These are phyloP conservation scores for Rhodotorula sphaerocarpa DNA, from an alignment of 768 basidiomycete genomes.

Conservation along the genomic window DNA sequence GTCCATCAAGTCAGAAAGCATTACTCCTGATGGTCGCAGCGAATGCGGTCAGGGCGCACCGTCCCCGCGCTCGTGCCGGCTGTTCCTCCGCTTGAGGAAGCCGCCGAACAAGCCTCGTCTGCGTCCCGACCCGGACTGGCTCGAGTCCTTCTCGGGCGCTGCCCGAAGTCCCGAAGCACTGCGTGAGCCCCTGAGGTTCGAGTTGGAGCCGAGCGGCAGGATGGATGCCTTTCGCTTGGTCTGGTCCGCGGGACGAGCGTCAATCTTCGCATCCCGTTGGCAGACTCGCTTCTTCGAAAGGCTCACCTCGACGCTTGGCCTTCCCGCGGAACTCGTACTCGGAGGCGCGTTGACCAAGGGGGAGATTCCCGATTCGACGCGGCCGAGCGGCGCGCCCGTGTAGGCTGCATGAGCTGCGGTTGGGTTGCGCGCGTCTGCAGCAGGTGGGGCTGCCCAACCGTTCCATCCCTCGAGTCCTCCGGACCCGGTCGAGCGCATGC, in stretches of 20 bases:
- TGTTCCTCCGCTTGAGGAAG: slow-evolving; percentile 19
- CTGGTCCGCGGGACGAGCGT: neutral
- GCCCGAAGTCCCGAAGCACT: slow-evolving; percentile 16
- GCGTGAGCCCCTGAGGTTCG: slow-evolving; percentile 2
- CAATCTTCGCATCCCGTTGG: too few relatives aligned
- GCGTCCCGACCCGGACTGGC: slow-evolving; percentile 6
- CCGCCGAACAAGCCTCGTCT: slow-evolving; percentile 23
- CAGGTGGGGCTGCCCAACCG: too few relatives aligned
- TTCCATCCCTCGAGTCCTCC: neutral
- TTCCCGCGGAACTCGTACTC: too few relatives aligned
- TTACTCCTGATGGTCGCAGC: too few relatives aligned
- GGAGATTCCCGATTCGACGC: neutral
- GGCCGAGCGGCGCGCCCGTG: too few relatives aligned
- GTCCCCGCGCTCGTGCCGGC: slow-evolving; percentile 7
- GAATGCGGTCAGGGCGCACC: too few relatives aligned
- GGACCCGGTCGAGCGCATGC: neutral
- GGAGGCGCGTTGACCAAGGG: neutral
- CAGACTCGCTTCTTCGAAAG: too few relatives aligned
- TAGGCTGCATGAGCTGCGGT: slow-evolving; percentile 1
- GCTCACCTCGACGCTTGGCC: neutral
- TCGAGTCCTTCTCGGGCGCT: neutral
- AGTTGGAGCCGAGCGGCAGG: neutral
- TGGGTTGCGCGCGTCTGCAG: neutral
- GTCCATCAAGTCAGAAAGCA: too few relatives aligned
- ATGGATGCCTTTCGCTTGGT: slow-evolving; percentile 4